These are phyloP conservation scores for Fomitopsis pulvina DNA, from an alignment of 768 basidiomycete genomes.

Conservation along the genomic window DNA sequence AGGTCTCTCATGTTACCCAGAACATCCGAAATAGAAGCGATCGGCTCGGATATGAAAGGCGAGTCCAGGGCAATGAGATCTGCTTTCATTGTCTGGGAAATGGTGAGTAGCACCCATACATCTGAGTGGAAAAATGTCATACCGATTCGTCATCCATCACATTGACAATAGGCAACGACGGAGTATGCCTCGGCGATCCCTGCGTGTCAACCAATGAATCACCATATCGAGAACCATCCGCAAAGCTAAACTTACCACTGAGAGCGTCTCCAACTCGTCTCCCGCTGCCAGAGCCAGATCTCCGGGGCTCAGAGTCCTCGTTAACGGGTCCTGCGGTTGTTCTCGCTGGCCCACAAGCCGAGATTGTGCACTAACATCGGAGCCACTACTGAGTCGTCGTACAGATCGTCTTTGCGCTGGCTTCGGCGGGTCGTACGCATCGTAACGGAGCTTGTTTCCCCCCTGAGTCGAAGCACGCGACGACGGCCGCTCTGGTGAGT, in stretches of 20 bases:
- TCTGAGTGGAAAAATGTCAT: background rate
- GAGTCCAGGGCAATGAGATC: slow-evolving; percentile 76
- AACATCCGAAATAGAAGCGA: slow-evolving; percentile 4
- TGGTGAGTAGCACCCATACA: background rate
- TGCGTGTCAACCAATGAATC: slow-evolving; percentile 11
- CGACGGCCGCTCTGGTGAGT: slow-evolving; percentile 14
- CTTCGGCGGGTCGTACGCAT: slow-evolving; percentile 61
- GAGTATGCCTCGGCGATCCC: slow-evolving; percentile 8
- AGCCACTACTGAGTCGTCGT: slow-evolving; percentile 28
- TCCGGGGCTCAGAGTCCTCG: slow-evolving; percentile 33
- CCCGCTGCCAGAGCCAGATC: slow-evolving; percentile 37
- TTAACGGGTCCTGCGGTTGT: slow-evolving; percentile 14
- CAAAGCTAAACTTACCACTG: slow-evolving; percentile 14
- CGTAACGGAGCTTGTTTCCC: slow-evolving; percentile 55
- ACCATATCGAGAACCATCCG: background rate
- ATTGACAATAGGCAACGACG: slow-evolving; percentile 11
- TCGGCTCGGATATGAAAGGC: slow-evolving; percentile 50
- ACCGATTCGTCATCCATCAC: slow-evolving; percentile 13
- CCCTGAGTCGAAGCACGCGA: slow-evolving; percentile 22
- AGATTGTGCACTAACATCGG: slow-evolving; percentile 27
- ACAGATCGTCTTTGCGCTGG: slow-evolving; percentile 37
- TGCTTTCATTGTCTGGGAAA: slow-evolving; percentile 25
- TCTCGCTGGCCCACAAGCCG: slow-evolving; percentile 23
- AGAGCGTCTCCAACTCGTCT: slow-evolving; percentile 24
- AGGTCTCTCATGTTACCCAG: background rate